Evolutionary conservation across 441 rosid species (phyloP), one percentile per base, ranked within the genome.

Genomic region (Pelargonium myrrhifolium): DNA sequence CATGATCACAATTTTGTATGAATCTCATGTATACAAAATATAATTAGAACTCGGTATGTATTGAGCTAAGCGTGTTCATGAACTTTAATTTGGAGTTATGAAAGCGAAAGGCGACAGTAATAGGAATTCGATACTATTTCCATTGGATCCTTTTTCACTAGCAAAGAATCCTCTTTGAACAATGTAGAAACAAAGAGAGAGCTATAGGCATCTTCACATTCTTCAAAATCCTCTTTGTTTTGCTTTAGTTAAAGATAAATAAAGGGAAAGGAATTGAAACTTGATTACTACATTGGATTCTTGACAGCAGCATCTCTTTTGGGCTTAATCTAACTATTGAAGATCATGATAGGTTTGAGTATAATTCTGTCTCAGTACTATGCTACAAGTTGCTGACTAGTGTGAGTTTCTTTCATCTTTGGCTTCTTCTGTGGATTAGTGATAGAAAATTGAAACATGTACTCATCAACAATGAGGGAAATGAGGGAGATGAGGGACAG

Each of bases 91-190:
- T 56, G 20, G 66, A 65, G 66, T 31, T 63, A 53, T 5, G n/a
- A 65, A 74, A 21, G 68, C 31, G 68, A 6, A 76, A 68, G 55
- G 42, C 49, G 31, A 51, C 24, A 28, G 56, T 73, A 45, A 70
- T 66, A 66, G 2, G 85, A 76, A 76, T 78, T 31, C 65, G 39
- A 76, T 83, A 22, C 28, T 55, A 47, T 21, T 11, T 62, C 53
- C 65, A 53, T 63, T 66, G 37, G 70, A 79, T 79, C 31, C 31
- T 79, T 47, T 47, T 21, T 3, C 24, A 51, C 62, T 80, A 80
- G 80, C 76, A 61, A 72, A 63, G 83, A 17, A 80, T 80, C 75
- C 18, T 53, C 67, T 70, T 70, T 15, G 59, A 72, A 26, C 45
- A 66, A 43, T 39, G 67, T 31, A 63, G 56, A 67, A 71, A 66